Conservation (phyloP, 805 yeast species). For the Priceomyces fermenticarens region DNA sequence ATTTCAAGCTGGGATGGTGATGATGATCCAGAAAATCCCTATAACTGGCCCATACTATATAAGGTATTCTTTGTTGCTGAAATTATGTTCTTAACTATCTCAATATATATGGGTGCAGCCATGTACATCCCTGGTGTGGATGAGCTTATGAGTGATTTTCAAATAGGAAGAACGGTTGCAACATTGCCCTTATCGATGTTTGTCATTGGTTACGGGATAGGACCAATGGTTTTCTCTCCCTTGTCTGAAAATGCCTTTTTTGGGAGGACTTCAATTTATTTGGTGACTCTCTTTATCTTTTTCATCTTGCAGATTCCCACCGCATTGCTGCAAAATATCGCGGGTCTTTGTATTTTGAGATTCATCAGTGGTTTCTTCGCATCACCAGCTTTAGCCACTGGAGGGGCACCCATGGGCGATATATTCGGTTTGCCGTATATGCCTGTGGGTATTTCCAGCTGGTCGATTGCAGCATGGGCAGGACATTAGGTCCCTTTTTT, state of each 20-base stretch:
- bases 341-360: conserved; percentile 45
- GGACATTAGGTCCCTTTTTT: conserved; percentile 49
- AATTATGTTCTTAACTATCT: conserved; percentile 44
- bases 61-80: conserved; percentile 37
- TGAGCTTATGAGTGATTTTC: conserved; percentile 42
- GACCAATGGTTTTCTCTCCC: conserved; percentile 59
- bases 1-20: conserved; percentile 34
- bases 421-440: conserved; percentile 35
- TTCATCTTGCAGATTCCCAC: conserved; percentile 54
- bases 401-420: conserved; percentile 52
- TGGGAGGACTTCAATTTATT: conserved; percentile 53
- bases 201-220: conserved; percentile 60
- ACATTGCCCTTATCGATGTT: conserved; percentile 52
- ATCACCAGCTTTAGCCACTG: conserved; percentile 51
- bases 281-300: conserved; percentile 45
- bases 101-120: conserved; percentile 59
- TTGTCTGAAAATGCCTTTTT: conserved; percentile 51
- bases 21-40: conserved; percentile 55
- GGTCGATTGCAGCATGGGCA: conserved; percentile 55
- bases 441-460: conserved; percentile 44
- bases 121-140: conserved; percentile 51
- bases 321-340: conserved; percentile 48
- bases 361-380: conserved; percentile 51
- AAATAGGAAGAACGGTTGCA: conserved; percentile 43
- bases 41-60: conserved; percentile 49